Evolutionary conservation across 495 filamentous ascomycete species (phyloP), one percentile per base, ranked within the genome.

Genomic region (Saxophila tyrrhenica): DNA sequence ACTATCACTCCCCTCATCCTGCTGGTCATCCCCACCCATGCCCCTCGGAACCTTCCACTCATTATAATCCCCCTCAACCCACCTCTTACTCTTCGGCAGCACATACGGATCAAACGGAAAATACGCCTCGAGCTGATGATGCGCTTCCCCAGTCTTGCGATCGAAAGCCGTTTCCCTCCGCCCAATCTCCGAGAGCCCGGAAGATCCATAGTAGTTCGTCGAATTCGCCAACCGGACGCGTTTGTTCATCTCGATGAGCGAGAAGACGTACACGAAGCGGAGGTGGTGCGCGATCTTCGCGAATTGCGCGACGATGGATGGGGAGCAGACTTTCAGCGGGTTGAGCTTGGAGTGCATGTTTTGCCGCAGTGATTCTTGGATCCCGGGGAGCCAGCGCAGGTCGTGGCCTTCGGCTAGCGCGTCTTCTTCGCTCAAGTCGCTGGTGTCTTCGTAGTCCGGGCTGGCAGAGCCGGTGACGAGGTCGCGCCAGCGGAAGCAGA

Each of bases 21-120:
- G 73, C 25, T 76, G 75, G 3, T 76, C 74, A 0, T 68, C 74
- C 48, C 62, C 69, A 35, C 75, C 75, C 5, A 94, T 67, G 1
- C 89, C 85, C 0, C 85, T 81, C 17, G 94, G 80, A 9, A 79
- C 77, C 43, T 78, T 78, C 91, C 91, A 99, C 54, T 84, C 73
- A 20, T 89, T 74, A 62, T 96, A 99, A 59, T 91, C 89, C 2
- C 76, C 75, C 47, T 86, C 79, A 47, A 99, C 63, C 92, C 94
- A 97, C 38, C 80, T 74, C 65, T 83, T 85, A 60, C 89, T 94
- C 48, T 78, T 73, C 0, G 88, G 91, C 13, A 97, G 74, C 57
- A 86, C 81, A 69, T 95, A 97, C 1, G 92, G 92, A 64, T 99
- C 92, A 62, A 99, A 99, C 1, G 94, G 92, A 67, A 97, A 97